A percentile compares a stretch with the other conserved stretches of the same genome.
These are phyloP conservation scores for Penicillium brevicompactum DNA, from an alignment of 2,329 filamentous ascomycete species.

Conservation along the genomic window DNA sequence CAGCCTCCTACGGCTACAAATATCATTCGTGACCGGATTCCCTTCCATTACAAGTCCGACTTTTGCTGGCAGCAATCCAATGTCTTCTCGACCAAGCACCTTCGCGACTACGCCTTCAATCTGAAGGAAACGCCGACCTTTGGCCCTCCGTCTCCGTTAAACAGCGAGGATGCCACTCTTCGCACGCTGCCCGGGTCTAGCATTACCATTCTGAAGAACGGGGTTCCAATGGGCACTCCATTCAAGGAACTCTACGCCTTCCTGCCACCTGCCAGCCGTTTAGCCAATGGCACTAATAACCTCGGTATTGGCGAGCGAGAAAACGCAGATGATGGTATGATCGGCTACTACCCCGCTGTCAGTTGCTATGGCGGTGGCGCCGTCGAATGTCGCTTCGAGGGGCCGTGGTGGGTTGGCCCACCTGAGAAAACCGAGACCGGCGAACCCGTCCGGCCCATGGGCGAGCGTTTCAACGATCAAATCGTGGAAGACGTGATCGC, in stretches of 20 bases:
- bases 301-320: constrained; percentile 70
- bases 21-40: constrained; percentile 91
- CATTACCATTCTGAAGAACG: constrained; percentile 93
- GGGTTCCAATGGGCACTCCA: constrained; percentile 78
- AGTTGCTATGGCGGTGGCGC: constrained; percentile 90
- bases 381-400: constrained; percentile 91
- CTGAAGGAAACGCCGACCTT: constrained; percentile 48
- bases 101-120: constrained; percentile 68
- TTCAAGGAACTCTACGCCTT: constrained; percentile 90
- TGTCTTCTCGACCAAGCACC: constrained; percentile 75
- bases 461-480: constrained; percentile 85
- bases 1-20: constrained; percentile 66
- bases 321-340: constrained; percentile 88
- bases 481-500: constrained; percentile 93
- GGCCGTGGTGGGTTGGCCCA: constrained; percentile 87
- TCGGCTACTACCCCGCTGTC: constrained; percentile 93
- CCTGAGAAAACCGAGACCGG: constrained; percentile 53
- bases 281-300: constrained; percentile 47
- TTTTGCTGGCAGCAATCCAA: constrained; percentile 79
- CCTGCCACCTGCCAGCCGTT: constrained; percentile 77
- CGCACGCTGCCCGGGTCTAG: constrained; percentile 83
- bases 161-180: constrained; percentile 74
- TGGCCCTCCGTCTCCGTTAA: constrained; percentile 55
- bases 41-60: constrained; percentile 90
- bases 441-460: constrained; percentile 59